These are phyloP conservation scores for Aspergillus ellipticus DNA, from an alignment of 495 filamentous ascomycete genomes.

Conservation along the genomic window DNA sequence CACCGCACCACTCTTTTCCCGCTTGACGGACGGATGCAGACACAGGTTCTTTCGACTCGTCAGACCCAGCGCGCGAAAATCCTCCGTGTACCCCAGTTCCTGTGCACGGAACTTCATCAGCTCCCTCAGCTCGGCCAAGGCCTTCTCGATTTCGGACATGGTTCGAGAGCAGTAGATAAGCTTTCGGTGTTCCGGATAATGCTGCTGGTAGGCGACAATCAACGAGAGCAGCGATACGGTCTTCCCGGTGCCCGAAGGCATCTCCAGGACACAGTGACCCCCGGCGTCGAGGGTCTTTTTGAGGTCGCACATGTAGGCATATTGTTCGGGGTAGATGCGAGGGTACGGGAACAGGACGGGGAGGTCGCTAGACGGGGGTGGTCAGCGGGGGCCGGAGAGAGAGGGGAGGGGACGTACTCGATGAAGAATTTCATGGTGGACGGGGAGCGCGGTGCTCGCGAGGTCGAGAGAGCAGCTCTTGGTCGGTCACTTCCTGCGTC, in stretches of 20 bases:
- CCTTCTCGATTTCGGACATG: slow-evolving; percentile 72
- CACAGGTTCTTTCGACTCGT: slow-evolving; percentile 98
- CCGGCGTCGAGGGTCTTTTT: slow-evolving; percentile 93
- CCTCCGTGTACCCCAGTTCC: slow-evolving; percentile 81
- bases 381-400: slow-evolving; percentile 9
- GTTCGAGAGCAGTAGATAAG: slow-evolving; percentile 97
- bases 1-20: slow-evolving; percentile 88
- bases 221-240: slow-evolving; percentile 92
- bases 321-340: slow-evolving; percentile 96
- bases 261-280: slow-evolving; percentile 97
- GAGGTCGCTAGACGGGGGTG: slow-evolving; percentile 61
- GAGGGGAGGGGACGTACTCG: slow-evolving; percentile 53
- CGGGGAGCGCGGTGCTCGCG: slow-evolving; percentile 24
- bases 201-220: slow-evolving; percentile 93
- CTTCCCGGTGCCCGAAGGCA: slow-evolving; percentile 99
- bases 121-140: slow-evolving; percentile 82
- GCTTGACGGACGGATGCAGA: slow-evolving; percentile 89
- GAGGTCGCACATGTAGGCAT: slow-evolving; percentile 99
- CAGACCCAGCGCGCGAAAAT: slow-evolving; percentile 86
- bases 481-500: too few relatives aligned
- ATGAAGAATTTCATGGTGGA: slow-evolving; percentile 94
- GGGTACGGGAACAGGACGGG: slow-evolving; percentile 96
- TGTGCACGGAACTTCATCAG: slow-evolving; percentile 92
- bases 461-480: slow-evolving; percentile 1
- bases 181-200: slow-evolving; percentile 85